A percentile compares a stretch with the other conserved stretches of the same genome.
These are phyloP conservation scores for Diaporthe vexans DNA, from an alignment of 2,329 filamentous ascomycete genomes.

Conservation along the genomic window DNA sequence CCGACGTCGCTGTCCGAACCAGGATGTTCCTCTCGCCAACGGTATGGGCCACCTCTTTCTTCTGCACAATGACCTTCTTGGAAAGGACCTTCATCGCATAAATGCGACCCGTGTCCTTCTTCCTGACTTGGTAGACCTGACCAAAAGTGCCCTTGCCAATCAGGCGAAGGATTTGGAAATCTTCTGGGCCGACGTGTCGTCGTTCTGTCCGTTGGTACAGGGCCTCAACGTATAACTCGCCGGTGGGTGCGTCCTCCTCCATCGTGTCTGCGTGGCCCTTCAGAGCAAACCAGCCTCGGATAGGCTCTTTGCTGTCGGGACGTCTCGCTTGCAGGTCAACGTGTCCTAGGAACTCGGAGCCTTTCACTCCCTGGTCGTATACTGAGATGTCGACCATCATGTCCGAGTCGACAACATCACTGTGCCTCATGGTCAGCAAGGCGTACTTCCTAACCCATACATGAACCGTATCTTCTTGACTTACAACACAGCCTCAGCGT, in stretches of 20 bases:
- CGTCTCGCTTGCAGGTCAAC: constrained; percentile 82
- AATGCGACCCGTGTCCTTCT: constrained; percentile 95
- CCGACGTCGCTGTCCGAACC: constrained; percentile 93
- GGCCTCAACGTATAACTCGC: constrained; percentile 90
- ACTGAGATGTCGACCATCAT: constrained; percentile 93
- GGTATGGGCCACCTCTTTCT: constrained; percentile 98
- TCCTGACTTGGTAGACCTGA: constrained; percentile 97
- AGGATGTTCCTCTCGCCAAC: constrained; percentile 97
- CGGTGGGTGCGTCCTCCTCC: constrained; percentile 80
- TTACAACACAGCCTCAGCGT: constrained; percentile 95
- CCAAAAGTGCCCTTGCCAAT: constrained; percentile 99
- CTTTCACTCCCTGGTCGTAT: constrained; percentile 84
- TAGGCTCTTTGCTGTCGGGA: constrained; percentile 75
- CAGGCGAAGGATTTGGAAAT: constrained; percentile 95
- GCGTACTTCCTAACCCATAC: neutral
- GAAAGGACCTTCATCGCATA: constrained; percentile 99
- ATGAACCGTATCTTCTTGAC: constrained; percentile 53
- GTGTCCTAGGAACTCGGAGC: constrained; percentile 93
- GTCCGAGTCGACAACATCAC: constrained; percentile 93
- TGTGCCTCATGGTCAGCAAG: constrained; percentile 52
- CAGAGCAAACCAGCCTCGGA: constrained; percentile 89
- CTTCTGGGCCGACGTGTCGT: constrained; percentile 92
- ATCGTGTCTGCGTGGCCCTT: constrained; percentile 80
- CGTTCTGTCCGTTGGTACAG: constrained; percentile 89
- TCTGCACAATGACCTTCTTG: constrained; percentile 99